phyloP scores from a whole-genome alignment of 2,329 filamentous ascomycete genomes.

The Aspergillus hiratsukae region DNA sequence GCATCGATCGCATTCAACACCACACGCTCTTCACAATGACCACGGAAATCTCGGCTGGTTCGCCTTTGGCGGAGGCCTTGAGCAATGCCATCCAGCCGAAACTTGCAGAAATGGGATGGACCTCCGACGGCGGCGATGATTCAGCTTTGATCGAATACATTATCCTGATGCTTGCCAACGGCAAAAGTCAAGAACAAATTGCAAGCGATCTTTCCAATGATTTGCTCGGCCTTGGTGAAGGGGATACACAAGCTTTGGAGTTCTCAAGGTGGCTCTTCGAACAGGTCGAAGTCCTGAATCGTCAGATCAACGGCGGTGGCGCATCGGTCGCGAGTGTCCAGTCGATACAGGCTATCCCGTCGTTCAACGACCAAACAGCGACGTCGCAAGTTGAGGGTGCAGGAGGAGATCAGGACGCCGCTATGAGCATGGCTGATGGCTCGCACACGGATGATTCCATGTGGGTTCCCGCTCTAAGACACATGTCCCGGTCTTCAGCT shows the following conservation, averaged over 20 bases:
- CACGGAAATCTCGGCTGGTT: conserved; percentile 69
- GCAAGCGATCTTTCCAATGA: conserved; percentile 83
- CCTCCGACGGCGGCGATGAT: conserved; percentile 71
- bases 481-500: conserved; percentile 28
- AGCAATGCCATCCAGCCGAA: conserved; percentile 82
- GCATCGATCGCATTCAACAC: background rate
- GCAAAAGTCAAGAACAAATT: conserved; percentile 87
- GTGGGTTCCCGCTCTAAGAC: conserved; percentile 24
- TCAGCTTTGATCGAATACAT: conserved; percentile 92
- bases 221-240: conserved; percentile 71
- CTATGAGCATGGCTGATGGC: conserved; percentile 71
- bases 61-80: conserved; percentile 79
- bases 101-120: conserved; percentile 90
- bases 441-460: conserved; percentile 36
- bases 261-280: conserved; percentile 94
- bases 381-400: conserved; percentile 8
- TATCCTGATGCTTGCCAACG: conserved; percentile 93
- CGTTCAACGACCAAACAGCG: conserved; percentile 31
- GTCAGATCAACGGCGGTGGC: conserved; percentile 54
- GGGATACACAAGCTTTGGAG: conserved; percentile 74
- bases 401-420: conserved; percentile 57
- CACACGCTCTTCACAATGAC: conserved; percentile 56
- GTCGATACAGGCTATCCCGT: conserved; percentile 28
- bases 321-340: conserved; percentile 24
- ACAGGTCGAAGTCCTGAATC: conserved; percentile 66